Evolutionary conservation across 2,329 filamentous ascomycete species (phyloP).

Genomic region (Fusarium marasasianum): DNA sequence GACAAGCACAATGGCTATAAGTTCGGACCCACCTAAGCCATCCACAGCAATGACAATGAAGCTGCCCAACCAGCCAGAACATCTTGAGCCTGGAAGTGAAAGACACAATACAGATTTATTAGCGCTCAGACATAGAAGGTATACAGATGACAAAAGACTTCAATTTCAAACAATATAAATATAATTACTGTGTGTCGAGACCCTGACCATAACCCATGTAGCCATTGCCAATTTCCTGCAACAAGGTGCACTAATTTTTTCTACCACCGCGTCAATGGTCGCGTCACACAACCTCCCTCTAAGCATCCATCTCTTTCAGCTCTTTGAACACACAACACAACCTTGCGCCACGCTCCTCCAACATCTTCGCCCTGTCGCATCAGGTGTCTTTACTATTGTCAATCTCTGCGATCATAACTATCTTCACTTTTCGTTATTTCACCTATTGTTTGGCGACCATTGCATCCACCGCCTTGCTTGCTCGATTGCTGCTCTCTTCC

Average conservation of each 20-base stretch:
- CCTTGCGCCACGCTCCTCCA: constrained; percentile 34
- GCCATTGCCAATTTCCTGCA: background rate
- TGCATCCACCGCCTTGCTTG: constrained; percentile 14
- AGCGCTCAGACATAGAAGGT: background rate
- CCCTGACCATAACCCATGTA: background rate
- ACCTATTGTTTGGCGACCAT: background rate
- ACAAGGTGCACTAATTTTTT: constrained; percentile 12
- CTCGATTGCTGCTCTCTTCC: constrained; percentile 15
- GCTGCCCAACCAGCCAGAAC: background rate
- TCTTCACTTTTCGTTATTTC: constrained; percentile 9
- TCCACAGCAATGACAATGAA: background rate
- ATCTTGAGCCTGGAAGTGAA: background rate
- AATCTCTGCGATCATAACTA: constrained; percentile 27
- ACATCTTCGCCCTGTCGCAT: constrained; percentile 12
- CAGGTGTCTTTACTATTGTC: constrained; percentile 1
- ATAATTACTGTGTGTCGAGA: background rate
- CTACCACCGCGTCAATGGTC: constrained; percentile 5
- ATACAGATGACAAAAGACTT: background rate
- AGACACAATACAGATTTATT: background rate
- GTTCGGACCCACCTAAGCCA: background rate
- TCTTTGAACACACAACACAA: constrained; percentile 26
- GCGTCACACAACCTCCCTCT: constrained; percentile 39
- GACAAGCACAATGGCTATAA: background rate
- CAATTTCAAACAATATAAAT: background rate
- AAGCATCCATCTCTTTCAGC: background rate